Evolutionary conservation across 2,329 filamentous ascomycete species (phyloP), one percentile per base, ranked within the genome.

Genomic region (Ceratocystis harringtonii): DNA sequence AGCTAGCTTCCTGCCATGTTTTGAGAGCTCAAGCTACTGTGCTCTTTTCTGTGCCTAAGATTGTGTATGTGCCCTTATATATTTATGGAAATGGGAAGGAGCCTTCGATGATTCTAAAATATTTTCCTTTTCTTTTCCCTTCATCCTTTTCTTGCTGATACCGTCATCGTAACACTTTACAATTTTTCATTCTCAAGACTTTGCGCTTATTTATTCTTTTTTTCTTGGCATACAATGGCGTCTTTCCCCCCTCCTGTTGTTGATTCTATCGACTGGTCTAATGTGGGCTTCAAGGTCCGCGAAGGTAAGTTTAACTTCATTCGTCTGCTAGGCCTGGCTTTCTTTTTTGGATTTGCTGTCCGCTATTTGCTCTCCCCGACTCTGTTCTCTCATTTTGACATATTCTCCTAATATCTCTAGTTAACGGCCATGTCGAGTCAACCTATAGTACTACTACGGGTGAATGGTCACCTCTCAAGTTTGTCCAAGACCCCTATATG

Each of bases 381-480:
- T 52, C 1, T 15, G 8, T 52, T 48, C n/a, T 22, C n/a, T 22
- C 48, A 52, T 28, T 22, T 60, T 62, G 17, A 62, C 64, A 55
- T 44, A 5, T 36, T 25, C 12, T 55, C 7, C 10, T 25, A 25
- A 36, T 43, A 12, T 19, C 30, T n/a, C 5, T 71, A 90, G 92
- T 96, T 73, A 95, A 96, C 72, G 92, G 92, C 71, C 92, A 97
- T 77, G 86, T 97, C 74, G 90, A 96, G 77, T 91, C 87, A 61
- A 86, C 87, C 75, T 96, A 89, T 81, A 88, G 86, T 67, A 78
- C 83, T 69, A 80, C 85, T 69, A 90, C 86, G 1, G 85, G 85
- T 62, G 75, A 86, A 80, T 96, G 92, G 92, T 84, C 86, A 0
- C 75, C 85, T 15, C 90, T 90, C 30, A 78, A 82, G 69, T 95